phyloP scores from a whole-genome alignment of 2,329 filamentous ascomycete genomes.

The Byssothecium circinans region DNA sequence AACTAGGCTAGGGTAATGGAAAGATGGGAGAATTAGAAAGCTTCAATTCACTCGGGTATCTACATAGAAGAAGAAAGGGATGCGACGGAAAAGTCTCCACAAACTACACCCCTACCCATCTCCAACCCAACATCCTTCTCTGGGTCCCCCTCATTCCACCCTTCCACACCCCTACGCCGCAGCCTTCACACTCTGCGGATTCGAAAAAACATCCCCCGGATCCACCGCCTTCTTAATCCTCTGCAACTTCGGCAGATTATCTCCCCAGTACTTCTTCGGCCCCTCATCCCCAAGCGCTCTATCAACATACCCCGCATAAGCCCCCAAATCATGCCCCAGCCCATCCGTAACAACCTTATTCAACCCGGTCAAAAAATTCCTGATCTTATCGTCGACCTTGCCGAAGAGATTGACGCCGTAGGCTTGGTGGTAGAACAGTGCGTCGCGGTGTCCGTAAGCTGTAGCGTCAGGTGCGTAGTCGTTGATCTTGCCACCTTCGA shows the following conservation, averaged over 20 bases:
- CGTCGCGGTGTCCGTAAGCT: conserved; percentile 37
- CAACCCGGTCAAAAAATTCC: conserved; percentile 45
- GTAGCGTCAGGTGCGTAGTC: conserved; percentile 36
- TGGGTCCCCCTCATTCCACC: too few species aligned
- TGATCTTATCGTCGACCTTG: conserved; percentile 38
- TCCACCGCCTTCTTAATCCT: conserved; percentile 46
- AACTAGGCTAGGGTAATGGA: too few species aligned
- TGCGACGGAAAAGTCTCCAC: too few species aligned
- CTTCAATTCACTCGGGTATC: too few species aligned
- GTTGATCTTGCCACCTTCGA: conserved; percentile 38
- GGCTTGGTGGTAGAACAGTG: conserved; percentile 39
- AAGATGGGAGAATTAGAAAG: too few species aligned
- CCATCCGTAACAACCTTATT: conserved; percentile 41
- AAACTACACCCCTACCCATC: too few species aligned
- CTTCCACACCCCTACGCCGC: too few species aligned
- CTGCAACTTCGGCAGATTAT: conserved; percentile 39
- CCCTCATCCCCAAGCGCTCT: conserved; percentile 47
- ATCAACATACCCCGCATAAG: conserved; percentile 58
- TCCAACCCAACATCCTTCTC: too few species aligned
- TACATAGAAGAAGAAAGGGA: too few species aligned
- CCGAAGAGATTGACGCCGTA: conserved; percentile 43
- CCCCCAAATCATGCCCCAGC: conserved; percentile 44
- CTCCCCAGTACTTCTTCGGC: conserved; percentile 52
- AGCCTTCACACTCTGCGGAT: conserved; percentile 36
- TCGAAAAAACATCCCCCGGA: conserved; percentile 41